These are phyloP conservation scores for Drechslerella stenobrocha DNA, from an alignment of 2,329 filamentous ascomycete species.

Conservation along the genomic window DNA sequence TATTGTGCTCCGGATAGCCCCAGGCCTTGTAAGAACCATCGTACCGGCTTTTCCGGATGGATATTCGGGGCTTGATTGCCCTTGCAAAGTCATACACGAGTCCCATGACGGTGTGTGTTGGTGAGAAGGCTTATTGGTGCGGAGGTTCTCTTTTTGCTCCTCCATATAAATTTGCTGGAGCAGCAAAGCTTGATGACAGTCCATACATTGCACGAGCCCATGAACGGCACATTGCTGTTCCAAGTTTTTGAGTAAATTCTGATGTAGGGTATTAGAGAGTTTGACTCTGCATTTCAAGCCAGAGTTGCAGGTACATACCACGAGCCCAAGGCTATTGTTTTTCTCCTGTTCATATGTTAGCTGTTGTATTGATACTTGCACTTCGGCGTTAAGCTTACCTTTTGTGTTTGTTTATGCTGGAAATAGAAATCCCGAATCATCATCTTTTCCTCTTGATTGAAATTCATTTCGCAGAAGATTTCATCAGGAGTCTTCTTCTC, in stretches of 20 bases:
- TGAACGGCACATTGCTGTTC: constrained; percentile 15
- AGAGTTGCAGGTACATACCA: constrained; percentile 5
- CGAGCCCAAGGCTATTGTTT: background rate
- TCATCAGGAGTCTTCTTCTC: constrained; percentile 26
- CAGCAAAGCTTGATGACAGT: constrained; percentile 29
- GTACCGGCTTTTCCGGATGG: background rate
- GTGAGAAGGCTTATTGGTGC: constrained; percentile 2
- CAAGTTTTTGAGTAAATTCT: constrained; percentile 12
- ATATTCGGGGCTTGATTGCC: constrained; percentile 8
- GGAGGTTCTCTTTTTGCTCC: constrained; percentile 26
- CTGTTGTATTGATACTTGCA: background rate
- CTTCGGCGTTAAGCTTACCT: constrained; percentile 3
- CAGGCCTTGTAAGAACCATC: background rate
- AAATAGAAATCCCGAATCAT: constrained; percentile 39
- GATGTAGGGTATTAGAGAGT: constrained; percentile 5
- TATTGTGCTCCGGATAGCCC: background rate
- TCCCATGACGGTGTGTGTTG: constrained; percentile 36
- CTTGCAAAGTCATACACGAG: constrained; percentile 11
- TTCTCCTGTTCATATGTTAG: background rate
- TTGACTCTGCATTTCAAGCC: background rate
- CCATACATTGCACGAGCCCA: constrained; percentile 14
- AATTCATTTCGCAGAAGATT: constrained; percentile 36
- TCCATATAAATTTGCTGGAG: constrained; percentile 19
- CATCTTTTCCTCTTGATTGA: constrained; percentile 33
- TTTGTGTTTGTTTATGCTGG: constrained; percentile 14